phyloP scores from a whole-genome alignment of 78 protist genomes.

The Polysphondylium violaceum region DNA sequence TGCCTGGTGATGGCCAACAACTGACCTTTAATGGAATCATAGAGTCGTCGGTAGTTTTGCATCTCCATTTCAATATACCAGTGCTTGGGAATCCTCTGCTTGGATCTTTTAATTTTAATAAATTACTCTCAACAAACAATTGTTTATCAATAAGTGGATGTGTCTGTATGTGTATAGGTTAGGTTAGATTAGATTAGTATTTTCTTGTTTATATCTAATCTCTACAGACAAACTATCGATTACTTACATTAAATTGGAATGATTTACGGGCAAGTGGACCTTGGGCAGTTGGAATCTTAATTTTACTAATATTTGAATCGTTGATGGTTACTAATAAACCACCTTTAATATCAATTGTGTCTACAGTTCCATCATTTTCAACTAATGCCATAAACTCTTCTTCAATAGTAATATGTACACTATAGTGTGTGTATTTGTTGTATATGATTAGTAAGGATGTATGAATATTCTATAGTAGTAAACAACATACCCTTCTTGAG shows the following conservation, averaged over 20 bases:
- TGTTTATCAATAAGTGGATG: conserved; percentile 78
- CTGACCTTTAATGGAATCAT: conserved; percentile 63
- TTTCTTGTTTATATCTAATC: not conserved
- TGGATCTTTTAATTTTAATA: conserved; percentile 37
- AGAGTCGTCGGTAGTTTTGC: conserved; percentile 34
- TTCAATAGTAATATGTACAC: conserved; percentile 63
- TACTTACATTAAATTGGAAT: conserved; percentile 78
- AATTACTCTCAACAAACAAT: not conserved
- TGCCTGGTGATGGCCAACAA: conserved; percentile 79
- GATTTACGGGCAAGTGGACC: conserved; percentile 1
- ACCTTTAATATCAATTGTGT: conserved; percentile 76
- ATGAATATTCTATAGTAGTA: too few relatives aligned
- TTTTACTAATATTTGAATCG: conserved; percentile 25
- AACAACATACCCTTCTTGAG: conserved; percentile 36
- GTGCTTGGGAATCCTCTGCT: conserved; percentile 46
- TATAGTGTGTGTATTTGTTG: not conserved
- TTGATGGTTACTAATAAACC: conserved; percentile 62
- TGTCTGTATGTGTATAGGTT: conserved; percentile 1
- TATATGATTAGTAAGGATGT: too few relatives aligned
- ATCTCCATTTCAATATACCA: conserved; percentile 81
- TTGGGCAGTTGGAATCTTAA: conserved; percentile 13
- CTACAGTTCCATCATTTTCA: conserved; percentile 78
- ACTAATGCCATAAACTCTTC: conserved; percentile 18
- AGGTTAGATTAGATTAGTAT: not conserved
- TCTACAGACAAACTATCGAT: not conserved